Conservation (phyloP, 1,139 yeast species). For the Yamadazyma buinensis region DNA sequence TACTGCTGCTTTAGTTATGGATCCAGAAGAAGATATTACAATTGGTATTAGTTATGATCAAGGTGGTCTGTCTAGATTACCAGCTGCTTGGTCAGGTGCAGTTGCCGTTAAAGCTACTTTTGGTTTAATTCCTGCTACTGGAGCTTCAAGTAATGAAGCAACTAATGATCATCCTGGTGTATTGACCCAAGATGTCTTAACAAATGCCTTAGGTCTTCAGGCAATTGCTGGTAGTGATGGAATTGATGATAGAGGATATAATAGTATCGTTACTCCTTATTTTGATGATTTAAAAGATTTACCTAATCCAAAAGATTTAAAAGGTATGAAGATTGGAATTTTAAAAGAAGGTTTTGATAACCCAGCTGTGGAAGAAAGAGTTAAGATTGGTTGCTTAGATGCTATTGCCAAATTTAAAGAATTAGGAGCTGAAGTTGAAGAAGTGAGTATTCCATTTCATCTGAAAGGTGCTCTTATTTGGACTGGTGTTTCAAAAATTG, state of each 20-base stretch:
- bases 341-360: conserved; percentile 13
- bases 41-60: conserved; percentile 14
- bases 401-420: conserved; percentile 11
- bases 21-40: conserved; percentile 10
- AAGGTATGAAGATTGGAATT: conserved; percentile 14
- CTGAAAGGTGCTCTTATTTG: conserved; percentile 13
- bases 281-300: conserved; percentile 6
- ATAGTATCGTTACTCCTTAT: conserved; percentile 3
- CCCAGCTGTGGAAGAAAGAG: conserved; percentile 11
- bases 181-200: conserved; percentile 13
- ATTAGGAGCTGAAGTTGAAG: conserved; percentile 14
- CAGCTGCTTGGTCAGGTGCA: conserved; percentile 13
- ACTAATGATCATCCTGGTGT: conserved; percentile 14
- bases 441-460: conserved; percentile 14
- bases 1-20: conserved; percentile 12
- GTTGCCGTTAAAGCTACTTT: conserved; percentile 16
- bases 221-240: conserved; percentile 15
- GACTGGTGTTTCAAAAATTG: conserved; percentile 14
- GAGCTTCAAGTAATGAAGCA: conserved; percentile 14
- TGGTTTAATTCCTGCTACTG: conserved; percentile 14
- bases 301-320: conserved; percentile 4
- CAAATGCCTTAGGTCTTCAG: conserved; percentile 8
- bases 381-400: conserved; percentile 9
- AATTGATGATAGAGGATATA: conserved; percentile 12
- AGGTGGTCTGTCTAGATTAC: conserved; percentile 14